A percentile compares a stretch with the other conserved stretches of the same genome.
Conservation (phyloP, 1,139 yeast genomes). For the Chernovozyma sophiae-reginae region DNA sequence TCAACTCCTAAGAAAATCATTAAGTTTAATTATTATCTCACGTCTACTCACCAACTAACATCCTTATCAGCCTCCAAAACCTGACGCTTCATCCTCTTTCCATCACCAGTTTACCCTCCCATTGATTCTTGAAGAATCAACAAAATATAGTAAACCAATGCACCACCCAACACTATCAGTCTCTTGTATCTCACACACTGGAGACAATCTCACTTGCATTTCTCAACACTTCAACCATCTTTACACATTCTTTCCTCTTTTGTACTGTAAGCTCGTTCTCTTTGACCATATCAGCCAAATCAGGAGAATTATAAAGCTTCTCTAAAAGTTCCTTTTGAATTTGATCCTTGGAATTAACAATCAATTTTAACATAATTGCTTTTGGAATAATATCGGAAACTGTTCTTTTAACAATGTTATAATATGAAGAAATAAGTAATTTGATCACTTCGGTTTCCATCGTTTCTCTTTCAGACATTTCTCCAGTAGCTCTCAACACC, state of each 20-base stretch:
- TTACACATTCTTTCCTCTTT: conserved; percentile 89
- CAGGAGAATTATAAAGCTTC: conserved; percentile 75
- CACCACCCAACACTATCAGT: no score
- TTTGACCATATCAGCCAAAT: conserved; percentile 73
- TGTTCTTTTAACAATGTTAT: conserved; percentile 87
- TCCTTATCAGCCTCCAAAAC: no score
- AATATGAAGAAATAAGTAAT: conserved; percentile 84
- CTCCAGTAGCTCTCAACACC: conserved; percentile 89
- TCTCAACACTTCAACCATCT: conserved; percentile 87
- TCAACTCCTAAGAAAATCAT: no score
- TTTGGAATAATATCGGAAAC: conserved; percentile 92
- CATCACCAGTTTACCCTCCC: no score
- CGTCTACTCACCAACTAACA: no score
- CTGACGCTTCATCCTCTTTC: no score
- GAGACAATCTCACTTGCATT: conserved; percentile 92
- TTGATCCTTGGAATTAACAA: conserved; percentile 76
- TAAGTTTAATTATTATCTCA: no score
- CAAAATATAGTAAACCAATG: no score
- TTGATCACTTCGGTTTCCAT: conserved; percentile 97
- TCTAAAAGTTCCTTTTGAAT: conserved; percentile 88
- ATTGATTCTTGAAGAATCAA: no score
- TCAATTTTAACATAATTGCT: conserved; percentile 89
- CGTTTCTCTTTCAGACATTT: conserved; percentile 91
- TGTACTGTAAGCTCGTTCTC: conserved; percentile 92
- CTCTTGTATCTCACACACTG: no score